phyloP scores from a whole-genome alignment of 2,329 filamentous ascomycete genomes.

The Arthroderma sp. region DNA sequence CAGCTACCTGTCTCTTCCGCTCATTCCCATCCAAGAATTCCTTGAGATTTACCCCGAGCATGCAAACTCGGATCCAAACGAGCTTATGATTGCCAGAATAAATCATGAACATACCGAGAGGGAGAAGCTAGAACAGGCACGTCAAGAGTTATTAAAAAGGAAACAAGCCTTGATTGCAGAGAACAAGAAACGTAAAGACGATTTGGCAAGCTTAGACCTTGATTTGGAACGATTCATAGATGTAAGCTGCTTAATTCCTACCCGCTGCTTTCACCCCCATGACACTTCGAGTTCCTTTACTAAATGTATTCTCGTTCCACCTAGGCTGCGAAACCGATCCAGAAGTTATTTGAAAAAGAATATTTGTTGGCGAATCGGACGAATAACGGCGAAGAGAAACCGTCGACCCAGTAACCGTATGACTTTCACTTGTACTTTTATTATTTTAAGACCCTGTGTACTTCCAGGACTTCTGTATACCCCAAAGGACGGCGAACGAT shows the following conservation, averaged over 20 bases:
- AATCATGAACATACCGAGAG: conserved; percentile 79
- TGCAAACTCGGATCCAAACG: conserved; percentile 57
- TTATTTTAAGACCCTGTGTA: too few species aligned
- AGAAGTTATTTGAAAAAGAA: conserved; percentile 70
- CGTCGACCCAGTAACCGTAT: too few species aligned
- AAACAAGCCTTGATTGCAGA: conserved; percentile 57
- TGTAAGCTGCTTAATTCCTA: conserved; percentile 36
- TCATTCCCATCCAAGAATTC: conserved; percentile 76
- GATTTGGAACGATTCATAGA: conserved; percentile 92
- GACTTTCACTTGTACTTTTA: too few species aligned
- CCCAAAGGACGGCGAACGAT: too few species aligned
- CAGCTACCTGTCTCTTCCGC: conserved; percentile 71
- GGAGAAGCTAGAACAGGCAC: conserved; percentile 69
- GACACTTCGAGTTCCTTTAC: background rate
- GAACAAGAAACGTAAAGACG: conserved; percentile 88
- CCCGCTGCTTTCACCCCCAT: background rate
- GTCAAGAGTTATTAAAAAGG: conserved; percentile 61
- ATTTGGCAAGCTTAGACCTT: conserved; percentile 78
- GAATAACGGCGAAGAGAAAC: conserved; percentile 2
- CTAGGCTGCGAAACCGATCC: conserved; percentile 75
- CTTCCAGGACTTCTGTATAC: too few species aligned
- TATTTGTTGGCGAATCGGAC: conserved; percentile 20
- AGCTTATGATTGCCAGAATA: conserved; percentile 79
- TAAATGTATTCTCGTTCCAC: background rate
- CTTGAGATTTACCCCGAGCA: conserved; percentile 63